Evolutionary conservation across 225 moss, liverwort and hornwort genomes (phyloP).

Genomic region (Sphagnum contortum): DNA sequence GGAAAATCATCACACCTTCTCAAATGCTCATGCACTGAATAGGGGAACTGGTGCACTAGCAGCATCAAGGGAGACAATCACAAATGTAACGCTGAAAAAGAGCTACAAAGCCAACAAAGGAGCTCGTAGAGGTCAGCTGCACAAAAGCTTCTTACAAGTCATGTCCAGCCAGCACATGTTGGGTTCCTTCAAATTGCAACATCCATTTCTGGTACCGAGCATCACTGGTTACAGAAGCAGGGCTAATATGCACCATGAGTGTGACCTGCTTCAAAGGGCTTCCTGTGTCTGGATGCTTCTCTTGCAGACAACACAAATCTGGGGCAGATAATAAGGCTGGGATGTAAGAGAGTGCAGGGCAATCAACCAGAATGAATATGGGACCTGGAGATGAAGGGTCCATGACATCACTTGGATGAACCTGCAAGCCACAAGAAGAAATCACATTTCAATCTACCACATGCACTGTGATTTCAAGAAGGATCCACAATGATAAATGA

Average conservation of each 20-base stretch:
- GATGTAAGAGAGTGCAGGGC: conserved; percentile 54
- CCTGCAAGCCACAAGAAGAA: conserved; percentile 25
- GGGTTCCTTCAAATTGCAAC: conserved; percentile 49
- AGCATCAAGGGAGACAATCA: too few relatives aligned
- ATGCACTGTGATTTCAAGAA: too few relatives aligned
- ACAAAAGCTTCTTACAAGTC: conserved; percentile 51
- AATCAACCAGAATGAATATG: conserved; percentile 82
- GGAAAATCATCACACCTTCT: too few relatives aligned
- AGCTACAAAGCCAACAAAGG: too few relatives aligned
- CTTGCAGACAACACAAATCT: conserved; percentile 42
- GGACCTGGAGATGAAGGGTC: conserved; percentile 94
- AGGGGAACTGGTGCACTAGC: too few relatives aligned
- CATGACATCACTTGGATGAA: conserved; percentile 91
- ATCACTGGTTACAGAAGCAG: conserved; percentile 43
- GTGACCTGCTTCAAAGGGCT: conserved; percentile 56
- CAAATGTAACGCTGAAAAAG: too few relatives aligned
- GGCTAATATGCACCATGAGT: conserved; percentile 73
- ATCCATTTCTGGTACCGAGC: conserved; percentile 77
- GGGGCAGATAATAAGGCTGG: conserved; percentile 51
- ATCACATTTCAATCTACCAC: too few relatives aligned
- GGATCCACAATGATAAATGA: too few relatives aligned
- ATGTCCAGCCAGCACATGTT: conserved; percentile 95
- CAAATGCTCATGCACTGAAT: too few relatives aligned
- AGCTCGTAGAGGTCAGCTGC: neutral
- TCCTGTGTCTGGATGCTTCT: conserved; percentile 14